phyloP scores from a whole-genome alignment of 805 yeast genomes.

The Ogataea sp. region DNA sequence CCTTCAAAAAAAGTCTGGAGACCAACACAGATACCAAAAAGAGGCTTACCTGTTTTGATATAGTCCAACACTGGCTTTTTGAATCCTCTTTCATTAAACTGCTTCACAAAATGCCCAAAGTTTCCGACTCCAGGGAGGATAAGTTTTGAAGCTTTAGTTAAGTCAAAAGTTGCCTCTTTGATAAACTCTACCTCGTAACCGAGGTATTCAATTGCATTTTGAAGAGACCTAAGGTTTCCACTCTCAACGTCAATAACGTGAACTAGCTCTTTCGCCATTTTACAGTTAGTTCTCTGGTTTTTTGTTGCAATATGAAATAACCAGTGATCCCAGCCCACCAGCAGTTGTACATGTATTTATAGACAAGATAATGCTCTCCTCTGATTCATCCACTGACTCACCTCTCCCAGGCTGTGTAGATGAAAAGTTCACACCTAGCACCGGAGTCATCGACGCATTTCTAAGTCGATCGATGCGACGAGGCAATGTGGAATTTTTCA shows the following conservation, averaged over 20 bases:
- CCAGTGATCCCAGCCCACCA: no score
- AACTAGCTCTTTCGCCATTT: slow-evolving; percentile 25
- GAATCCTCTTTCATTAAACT: slow-evolving; percentile 53
- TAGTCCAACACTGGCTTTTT: slow-evolving; percentile 58
- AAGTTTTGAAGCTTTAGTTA: slow-evolving; percentile 43
- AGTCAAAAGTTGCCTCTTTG: slow-evolving; percentile 34
- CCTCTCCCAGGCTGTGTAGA: no score
- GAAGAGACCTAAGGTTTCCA: slow-evolving; percentile 85
- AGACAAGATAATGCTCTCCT: no score
- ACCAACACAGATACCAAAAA: slow-evolving; percentile 98
- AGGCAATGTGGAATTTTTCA: no score
- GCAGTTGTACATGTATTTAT: no score
- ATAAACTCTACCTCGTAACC: slow-evolving; percentile 67
- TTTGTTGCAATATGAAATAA: no score
- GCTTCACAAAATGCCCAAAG: slow-evolving; percentile 85
- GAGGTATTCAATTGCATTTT: slow-evolving; percentile 73
- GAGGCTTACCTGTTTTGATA: slow-evolving; percentile 68
- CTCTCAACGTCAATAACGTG: slow-evolving; percentile 88
- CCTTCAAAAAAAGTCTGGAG: slow-evolving; percentile 74
- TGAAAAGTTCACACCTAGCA: no score
- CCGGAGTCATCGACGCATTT: no score
- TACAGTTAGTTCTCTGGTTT: background rate
- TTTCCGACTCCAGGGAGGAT: slow-evolving; percentile 97
- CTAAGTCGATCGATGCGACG: no score
- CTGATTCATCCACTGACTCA: no score